These are phyloP conservation scores for Chalaropsis thielavioides DNA, from an alignment of 2,329 filamentous ascomycete genomes.

Conservation along the genomic window DNA sequence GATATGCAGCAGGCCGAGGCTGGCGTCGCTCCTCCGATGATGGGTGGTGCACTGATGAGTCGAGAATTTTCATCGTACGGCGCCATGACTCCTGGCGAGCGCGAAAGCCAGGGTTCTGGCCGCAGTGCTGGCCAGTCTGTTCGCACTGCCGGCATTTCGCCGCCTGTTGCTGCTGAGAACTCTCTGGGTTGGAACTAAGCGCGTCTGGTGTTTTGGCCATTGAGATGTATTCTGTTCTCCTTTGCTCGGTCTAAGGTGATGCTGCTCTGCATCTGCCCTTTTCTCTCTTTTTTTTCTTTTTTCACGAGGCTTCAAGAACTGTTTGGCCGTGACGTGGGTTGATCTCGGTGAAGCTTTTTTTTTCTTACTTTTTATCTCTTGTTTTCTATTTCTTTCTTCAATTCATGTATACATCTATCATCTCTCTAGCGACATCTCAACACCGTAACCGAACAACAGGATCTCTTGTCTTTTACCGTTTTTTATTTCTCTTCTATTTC, in stretches of 20 bases:
- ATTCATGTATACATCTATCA: conserved; percentile 6
- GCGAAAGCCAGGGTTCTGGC: conserved; percentile 53
- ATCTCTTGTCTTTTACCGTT: neutral
- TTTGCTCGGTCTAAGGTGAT: neutral
- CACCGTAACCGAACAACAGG: neutral
- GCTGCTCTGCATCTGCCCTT: neutral
- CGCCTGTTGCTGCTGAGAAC: conserved; percentile 84
- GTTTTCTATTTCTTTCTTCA: conserved; percentile 7
- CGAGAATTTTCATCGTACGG: conserved; percentile 43
- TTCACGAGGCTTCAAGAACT: neutral
- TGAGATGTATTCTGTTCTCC: neutral
- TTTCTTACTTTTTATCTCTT: neutral
- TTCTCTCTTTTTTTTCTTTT: neutral
- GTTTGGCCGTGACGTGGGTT: conserved; percentile 12
- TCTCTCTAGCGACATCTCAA: neutral
- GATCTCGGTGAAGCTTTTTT: conserved; percentile 4
- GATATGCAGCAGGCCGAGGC: conserved; percentile 33
- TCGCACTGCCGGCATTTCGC: conserved; percentile 58
- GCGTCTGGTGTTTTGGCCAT: neutral
- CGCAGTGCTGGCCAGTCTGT: conserved; percentile 39
- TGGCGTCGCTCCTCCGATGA: conserved; percentile 43
- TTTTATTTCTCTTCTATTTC: neutral
- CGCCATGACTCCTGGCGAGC: conserved; percentile 31
- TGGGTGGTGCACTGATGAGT: conserved; percentile 53
- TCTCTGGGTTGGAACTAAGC: conserved; percentile 80